Evolutionary conservation across 805 yeast genomes (phyloP).

Genomic region (Saccharomycopsis microspora): DNA sequence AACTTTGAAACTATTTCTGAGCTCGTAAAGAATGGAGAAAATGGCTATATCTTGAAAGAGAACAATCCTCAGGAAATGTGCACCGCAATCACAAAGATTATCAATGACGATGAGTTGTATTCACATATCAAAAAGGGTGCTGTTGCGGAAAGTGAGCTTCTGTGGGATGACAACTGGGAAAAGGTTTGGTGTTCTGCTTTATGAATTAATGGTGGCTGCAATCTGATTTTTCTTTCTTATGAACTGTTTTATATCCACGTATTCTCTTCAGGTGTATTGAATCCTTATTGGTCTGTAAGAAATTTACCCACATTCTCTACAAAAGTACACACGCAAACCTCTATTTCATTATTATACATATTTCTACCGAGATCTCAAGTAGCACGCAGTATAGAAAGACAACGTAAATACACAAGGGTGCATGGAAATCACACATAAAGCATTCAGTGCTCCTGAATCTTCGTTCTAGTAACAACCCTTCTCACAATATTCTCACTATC

Average conservation of each 20-base stretch:
- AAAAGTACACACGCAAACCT: too few species aligned
- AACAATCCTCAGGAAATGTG: constrained; percentile 30
- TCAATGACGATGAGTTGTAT: constrained; percentile 24
- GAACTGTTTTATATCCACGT: too few species aligned
- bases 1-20: constrained; percentile 70
- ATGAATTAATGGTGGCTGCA: not conserved
- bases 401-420: too few species aligned
- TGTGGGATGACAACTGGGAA: constrained; percentile 76
- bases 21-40: constrained; percentile 52
- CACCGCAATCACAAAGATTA: constrained; percentile 26
- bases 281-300: too few species aligned
- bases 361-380: too few species aligned
- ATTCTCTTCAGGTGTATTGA: too few species aligned
- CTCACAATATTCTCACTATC: not conserved
- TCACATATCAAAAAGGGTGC: constrained; percentile 56
- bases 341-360: too few species aligned
- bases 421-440: not conserved
- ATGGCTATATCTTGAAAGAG: constrained; percentile 52
- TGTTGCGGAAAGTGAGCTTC: constrained; percentile 44
- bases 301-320: too few species aligned
- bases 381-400: too few species aligned
- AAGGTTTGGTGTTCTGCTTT: not conserved
- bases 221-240: not conserved
- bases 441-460: not conserved
- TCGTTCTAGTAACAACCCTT: not conserved